Evolutionary conservation across 2,329 filamentous ascomycete genomes (phyloP), one percentile per base, ranked within the genome.

Genomic region (Xylariaceae sp.): DNA sequence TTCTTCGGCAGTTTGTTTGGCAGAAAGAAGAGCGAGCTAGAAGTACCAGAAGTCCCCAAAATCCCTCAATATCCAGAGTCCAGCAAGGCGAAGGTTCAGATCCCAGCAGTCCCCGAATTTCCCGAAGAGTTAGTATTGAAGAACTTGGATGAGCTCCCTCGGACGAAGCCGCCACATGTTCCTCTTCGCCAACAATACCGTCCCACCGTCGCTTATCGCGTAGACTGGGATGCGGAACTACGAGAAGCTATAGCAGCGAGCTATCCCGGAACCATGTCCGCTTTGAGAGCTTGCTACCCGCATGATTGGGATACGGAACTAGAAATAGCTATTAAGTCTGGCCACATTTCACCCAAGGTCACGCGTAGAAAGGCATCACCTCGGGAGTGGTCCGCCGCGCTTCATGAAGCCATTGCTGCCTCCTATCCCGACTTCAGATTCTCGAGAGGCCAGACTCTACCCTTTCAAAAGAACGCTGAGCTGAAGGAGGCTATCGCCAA

Each of bases 331-430:
- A 61, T 65, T 26, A 53, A 57, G 40, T 57, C 62, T 26, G 65
- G 67, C 45, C 54, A 62, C 40, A 48, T 63, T 14, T 20, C 56
- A 2, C 54, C 58, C 4, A 62, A 60, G 21, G 48, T 65, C 21
- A 47, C 26, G 19, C 65, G 65, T 20, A 61, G 40, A 40, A 9
- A 29, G 20, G 56, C 63, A 2, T 64, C 67, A 16, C 62, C 67
- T 19, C 65, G 62, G 37, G 65, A 73, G 20, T 76, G 74, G 74
- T 65, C 69, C 7, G 65, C 66, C 18, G 78, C 78, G 3, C 71
- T 81, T 1, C 58, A 68, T 3, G 58, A 71, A 48, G 74, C 76
- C 18, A 59, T 75, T 20, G 56, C 64, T 3, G 67, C 69, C 40
- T 73, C 73, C 40, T 64, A 66, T 19, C 70, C 67, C 40, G 52